These are phyloP conservation scores for Gossypium trilobum DNA, from an alignment of 441 rosid species.

Conservation along the genomic window DNA sequence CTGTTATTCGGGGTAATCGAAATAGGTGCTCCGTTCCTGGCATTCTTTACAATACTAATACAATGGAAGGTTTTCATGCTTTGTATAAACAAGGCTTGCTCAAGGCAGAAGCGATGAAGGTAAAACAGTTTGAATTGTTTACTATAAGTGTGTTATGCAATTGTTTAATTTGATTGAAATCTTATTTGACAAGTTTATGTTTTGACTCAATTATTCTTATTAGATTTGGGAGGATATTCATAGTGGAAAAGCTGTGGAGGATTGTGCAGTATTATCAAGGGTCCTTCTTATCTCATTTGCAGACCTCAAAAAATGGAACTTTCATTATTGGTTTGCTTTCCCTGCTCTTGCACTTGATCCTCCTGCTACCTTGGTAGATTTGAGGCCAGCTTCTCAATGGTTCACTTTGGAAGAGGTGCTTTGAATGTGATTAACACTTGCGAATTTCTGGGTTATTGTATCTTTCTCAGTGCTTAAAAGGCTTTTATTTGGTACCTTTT, in stretches of 20 bases:
- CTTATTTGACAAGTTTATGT: neutral
- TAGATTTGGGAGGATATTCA: constrained; percentile 92
- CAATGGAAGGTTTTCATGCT: constrained; percentile 54
- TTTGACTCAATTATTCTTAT: constrained; percentile 11
- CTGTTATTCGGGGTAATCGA: constrained; percentile 44
- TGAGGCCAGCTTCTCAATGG: constrained; percentile 71
- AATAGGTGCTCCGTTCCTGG: constrained; percentile 80
- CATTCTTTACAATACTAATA: constrained; percentile 66
- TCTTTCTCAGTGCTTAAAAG: neutral
- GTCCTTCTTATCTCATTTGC: constrained; percentile 77
- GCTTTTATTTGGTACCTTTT: neutral
- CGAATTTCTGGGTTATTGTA: neutral
- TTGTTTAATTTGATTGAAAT: neutral
- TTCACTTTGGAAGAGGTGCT: constrained; percentile 60
- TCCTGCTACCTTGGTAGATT: constrained; percentile 55
- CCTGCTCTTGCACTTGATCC: constrained; percentile 86
- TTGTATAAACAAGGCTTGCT: constrained; percentile 62
- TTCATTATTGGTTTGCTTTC: constrained; percentile 84
- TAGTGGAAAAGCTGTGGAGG: constrained; percentile 67
- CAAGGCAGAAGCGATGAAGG: constrained; percentile 66
- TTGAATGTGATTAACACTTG: constrained; percentile 2
- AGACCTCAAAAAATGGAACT: constrained; percentile 82
- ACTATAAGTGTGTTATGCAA: constrained; percentile 5
- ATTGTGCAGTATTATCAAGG: constrained; percentile 52
- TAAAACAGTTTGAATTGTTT: constrained; percentile 15